phyloP scores from a whole-genome alignment of 345 rosid species.

The Kernera saxatilis region DNA sequence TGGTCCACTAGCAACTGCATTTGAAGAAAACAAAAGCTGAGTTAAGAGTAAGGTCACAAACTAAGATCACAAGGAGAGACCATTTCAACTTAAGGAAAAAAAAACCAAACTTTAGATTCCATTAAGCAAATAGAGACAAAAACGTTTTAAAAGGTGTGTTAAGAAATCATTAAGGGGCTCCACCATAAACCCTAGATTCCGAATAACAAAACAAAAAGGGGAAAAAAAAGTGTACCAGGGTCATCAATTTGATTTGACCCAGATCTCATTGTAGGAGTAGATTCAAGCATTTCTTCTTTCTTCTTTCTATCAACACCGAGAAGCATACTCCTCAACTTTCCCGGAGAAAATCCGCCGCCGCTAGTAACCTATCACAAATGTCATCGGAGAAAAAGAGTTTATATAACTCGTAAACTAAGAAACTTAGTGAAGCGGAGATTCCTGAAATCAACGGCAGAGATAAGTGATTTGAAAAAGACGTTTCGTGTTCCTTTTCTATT shows the following conservation, averaged over 20 bases:
- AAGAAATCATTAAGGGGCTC: slow-evolving; percentile 31
- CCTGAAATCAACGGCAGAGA: neutral
- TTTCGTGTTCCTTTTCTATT: neutral
- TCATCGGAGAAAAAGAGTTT: neutral
- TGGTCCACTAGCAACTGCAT: slow-evolving; percentile 43
- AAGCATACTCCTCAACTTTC: slow-evolving; percentile 66
- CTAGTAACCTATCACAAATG: slow-evolving; percentile 35
- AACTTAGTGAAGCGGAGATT: neutral
- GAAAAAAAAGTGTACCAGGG: slow-evolving; percentile 35
- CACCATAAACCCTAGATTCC: slow-evolving; percentile 36
- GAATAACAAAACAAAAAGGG: neutral
- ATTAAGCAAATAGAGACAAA: slow-evolving; percentile 14
- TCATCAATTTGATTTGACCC: slow-evolving; percentile 38
- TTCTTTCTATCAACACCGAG: slow-evolving; percentile 62
- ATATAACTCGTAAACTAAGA: neutral
- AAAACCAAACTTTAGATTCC: neutral
- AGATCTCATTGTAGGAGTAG: slow-evolving; percentile 51
- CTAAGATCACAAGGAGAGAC: neutral
- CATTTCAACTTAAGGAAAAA: neutral
- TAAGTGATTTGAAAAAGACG: slow-evolving; percentile 11
- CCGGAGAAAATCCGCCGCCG: slow-evolving; percentile 71
- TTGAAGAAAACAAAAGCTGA: neutral
- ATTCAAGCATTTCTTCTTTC: slow-evolving; percentile 48
- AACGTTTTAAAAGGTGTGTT: neutral
- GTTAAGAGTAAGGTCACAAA: neutral